Conservation (phyloP, 768 basidiomycete species). For the Boletus huronensis region DNA sequence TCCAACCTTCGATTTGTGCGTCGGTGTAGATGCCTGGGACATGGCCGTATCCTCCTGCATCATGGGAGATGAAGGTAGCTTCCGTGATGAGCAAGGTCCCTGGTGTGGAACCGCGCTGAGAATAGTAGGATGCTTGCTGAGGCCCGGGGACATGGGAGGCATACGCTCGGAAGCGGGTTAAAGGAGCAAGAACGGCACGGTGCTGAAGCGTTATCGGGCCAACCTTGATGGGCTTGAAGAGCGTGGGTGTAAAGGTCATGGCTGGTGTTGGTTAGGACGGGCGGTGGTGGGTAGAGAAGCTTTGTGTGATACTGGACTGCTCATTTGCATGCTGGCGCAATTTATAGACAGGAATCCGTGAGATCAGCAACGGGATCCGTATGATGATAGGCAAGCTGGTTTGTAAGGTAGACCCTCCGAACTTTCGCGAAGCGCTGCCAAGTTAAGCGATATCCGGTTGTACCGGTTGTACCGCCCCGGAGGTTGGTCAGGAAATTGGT, state of each 20-base stretch:
- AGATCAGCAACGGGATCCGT: background rate
- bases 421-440: too few relatives aligned
- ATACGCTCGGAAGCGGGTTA: conserved; percentile 44
- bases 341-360: background rate
- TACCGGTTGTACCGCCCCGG: too few relatives aligned
- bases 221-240: conserved; percentile 47
- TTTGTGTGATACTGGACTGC: background rate
- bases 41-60: conserved; percentile 47
- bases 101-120: conserved; percentile 42
- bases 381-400: background rate
- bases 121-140: conserved; percentile 44
- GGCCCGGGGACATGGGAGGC: conserved; percentile 36
- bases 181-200: conserved; percentile 51
- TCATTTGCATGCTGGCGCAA: background rate
- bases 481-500: background rate
- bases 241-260: conserved; percentile 15
- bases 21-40: conserved; percentile 65
- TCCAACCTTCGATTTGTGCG: conserved; percentile 55
- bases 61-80: conserved; percentile 47
- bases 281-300: background rate
- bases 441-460: background rate
- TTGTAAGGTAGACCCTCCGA: too few relatives aligned
- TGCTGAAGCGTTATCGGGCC: conserved; percentile 43
- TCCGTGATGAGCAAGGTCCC: conserved; percentile 59
- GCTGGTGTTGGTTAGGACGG: background rate